Conservation (phyloP, 108 stramenopile species). For the Fragilariopsis cylindrus region DNA sequence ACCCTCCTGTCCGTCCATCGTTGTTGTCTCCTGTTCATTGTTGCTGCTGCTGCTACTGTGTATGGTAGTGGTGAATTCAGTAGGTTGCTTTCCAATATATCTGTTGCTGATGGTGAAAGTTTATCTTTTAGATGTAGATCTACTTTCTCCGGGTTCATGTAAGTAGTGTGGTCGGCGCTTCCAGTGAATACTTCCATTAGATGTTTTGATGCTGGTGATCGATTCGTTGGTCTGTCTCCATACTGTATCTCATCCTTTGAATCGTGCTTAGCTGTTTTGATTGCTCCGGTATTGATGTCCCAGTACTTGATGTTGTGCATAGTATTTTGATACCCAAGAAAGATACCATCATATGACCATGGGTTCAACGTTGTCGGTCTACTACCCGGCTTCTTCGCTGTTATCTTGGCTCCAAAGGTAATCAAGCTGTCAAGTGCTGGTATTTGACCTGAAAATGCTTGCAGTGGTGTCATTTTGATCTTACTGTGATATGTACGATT, state of each 20-base stretch:
- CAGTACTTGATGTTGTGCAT: slow-evolving; percentile 1
- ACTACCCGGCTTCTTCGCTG: neutral
- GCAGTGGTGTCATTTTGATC: slow-evolving; percentile 1
- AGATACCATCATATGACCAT: slow-evolving; percentile 8
- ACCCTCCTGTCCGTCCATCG: too few species aligned
- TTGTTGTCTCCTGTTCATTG: neutral
- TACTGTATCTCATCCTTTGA: slow-evolving; percentile 19
- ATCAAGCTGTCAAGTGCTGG: slow-evolving; percentile 10
- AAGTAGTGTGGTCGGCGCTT: neutral
- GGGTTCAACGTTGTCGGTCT: neutral
- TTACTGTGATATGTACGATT: slow-evolving; percentile 10
- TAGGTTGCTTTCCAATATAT: neutral
- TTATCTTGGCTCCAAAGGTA: slow-evolving; percentile 9
- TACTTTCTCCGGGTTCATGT: neutral
- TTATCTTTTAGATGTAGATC: neutral
- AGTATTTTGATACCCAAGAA: slow-evolving; percentile 18
- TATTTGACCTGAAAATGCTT: neutral
- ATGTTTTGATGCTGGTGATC: slow-evolving; percentile 12
- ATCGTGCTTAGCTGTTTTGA: neutral
- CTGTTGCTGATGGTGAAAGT: neutral
- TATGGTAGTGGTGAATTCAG: neutral
- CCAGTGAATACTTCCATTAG: slow-evolving; percentile 1
- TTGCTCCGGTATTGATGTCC: slow-evolving; percentile 6
- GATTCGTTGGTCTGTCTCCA: neutral
- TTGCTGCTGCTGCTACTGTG: neutral